These are phyloP conservation scores for Meyerozyma sp. DNA, from an alignment of 1,139 yeast species.

Conservation along the genomic window DNA sequence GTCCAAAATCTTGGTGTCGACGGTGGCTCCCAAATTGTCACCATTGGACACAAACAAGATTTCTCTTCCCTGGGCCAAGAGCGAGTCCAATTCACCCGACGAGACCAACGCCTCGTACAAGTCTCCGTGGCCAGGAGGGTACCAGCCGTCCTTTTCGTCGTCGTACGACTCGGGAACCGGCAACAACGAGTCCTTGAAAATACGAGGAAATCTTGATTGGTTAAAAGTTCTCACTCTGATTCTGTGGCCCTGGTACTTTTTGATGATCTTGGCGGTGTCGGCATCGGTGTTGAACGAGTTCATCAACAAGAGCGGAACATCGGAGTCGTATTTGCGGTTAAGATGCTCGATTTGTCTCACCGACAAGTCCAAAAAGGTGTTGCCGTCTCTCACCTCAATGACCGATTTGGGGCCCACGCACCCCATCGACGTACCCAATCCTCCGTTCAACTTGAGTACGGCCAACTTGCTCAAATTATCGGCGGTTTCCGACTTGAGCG, in stretches of 20 bases:
- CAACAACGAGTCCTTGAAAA: constrained; percentile 85
- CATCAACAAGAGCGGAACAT: constrained; percentile 94
- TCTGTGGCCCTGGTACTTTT: constrained; percentile 95
- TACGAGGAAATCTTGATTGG: constrained; percentile 96
- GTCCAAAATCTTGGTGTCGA: constrained; percentile 81
- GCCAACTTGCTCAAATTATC: constrained; percentile 78
- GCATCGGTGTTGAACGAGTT: constrained; percentile 96
- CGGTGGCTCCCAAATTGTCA: constrained; percentile 98
- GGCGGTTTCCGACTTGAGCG: constrained; percentile 33
- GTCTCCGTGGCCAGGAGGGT: constrained; percentile 99
- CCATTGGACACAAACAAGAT: constrained; percentile 93
- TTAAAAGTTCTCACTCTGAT: constrained; percentile 93
- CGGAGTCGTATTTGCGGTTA: constrained; percentile 85
- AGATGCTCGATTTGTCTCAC: constrained; percentile 96
- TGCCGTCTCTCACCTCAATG: constrained; percentile 97
- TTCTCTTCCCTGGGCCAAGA: constrained; percentile 92
- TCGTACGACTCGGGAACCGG: constrained; percentile 83
- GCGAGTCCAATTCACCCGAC: constrained; percentile 87
- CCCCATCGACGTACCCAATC: constrained; percentile 98
- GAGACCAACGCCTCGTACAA: constrained; percentile 85
- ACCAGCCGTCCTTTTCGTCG: constrained; percentile 84
- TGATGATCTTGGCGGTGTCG: constrained; percentile 92
- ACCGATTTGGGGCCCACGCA: constrained; percentile 99
- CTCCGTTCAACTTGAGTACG: constrained; percentile 94
- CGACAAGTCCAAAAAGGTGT: constrained; percentile 88